Evolutionary conservation across 1,284 basidiomycete genomes (phyloP).

Genomic region (Malassezia restricta): DNA sequence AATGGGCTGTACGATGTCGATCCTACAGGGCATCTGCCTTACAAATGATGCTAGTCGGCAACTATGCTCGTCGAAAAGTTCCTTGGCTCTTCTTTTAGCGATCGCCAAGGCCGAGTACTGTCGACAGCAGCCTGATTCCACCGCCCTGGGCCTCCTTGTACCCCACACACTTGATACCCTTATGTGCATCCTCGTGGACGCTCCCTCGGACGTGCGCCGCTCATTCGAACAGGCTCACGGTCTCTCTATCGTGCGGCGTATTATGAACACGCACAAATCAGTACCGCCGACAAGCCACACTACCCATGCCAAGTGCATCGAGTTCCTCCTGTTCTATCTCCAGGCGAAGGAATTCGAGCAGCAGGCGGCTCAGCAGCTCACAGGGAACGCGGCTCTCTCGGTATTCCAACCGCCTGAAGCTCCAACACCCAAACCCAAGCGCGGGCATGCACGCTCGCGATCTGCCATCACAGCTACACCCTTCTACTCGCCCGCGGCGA

Average conservation of each 20-base stretch:
- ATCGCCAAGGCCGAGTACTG: slow-evolving; percentile 8
- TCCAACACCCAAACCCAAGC: slow-evolving; percentile 1
- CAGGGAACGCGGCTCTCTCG: background rate
- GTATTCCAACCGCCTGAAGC: slow-evolving; percentile 1
- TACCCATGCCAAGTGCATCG: slow-evolving; percentile 11
- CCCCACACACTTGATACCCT: slow-evolving; percentile 16
- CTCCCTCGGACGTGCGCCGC: background rate
- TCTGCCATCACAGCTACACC: slow-evolving; percentile 7
- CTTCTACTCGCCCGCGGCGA: slow-evolving; percentile 10
- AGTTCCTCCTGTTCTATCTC: slow-evolving; percentile 15
- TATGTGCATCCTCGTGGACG: slow-evolving; percentile 15
- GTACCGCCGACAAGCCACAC: background rate
- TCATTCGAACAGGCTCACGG: slow-evolving; percentile 15
- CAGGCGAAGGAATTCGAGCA: slow-evolving; percentile 12
- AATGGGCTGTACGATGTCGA: slow-evolving; percentile 13
- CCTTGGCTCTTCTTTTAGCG: slow-evolving; percentile 8
- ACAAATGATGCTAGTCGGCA: slow-evolving; percentile 11
- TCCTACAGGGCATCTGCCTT: slow-evolving; percentile 14
- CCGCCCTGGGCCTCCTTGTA: slow-evolving; percentile 6
- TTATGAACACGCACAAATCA: slow-evolving; percentile 6
- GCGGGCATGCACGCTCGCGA: slow-evolving; percentile 1
- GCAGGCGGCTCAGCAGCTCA: slow-evolving; percentile 4
- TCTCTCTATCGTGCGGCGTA: slow-evolving; percentile 6
- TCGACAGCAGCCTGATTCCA: background rate
- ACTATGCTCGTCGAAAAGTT: slow-evolving; percentile 9